Percentiles rank a stretch among this genome's conserved stretches.
These are phyloP conservation scores for Periconia sp. DNA, from an alignment of 2,329 filamentous ascomycete genomes.

Conservation along the genomic window DNA sequence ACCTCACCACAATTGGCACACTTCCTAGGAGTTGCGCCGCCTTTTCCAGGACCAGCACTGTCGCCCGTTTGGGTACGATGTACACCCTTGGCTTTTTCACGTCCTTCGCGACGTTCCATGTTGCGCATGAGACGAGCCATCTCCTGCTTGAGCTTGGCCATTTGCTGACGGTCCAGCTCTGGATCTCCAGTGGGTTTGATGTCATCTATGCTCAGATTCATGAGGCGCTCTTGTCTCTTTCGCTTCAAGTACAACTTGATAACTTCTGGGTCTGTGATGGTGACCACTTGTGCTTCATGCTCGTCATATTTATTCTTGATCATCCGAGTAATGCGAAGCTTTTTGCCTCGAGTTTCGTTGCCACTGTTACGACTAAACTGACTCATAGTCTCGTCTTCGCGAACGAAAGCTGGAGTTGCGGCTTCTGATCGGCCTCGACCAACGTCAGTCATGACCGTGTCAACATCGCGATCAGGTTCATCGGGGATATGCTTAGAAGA, in stretches of 20 bases:
- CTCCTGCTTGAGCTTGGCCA: slow-evolving; percentile 69
- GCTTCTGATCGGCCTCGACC: slow-evolving; percentile 61
- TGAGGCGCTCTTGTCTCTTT: slow-evolving; percentile 69
- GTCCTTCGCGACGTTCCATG: slow-evolving; percentile 83
- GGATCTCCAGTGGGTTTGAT: slow-evolving; percentile 66
- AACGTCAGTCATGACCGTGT: slow-evolving; percentile 47
- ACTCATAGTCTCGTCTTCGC: slow-evolving; percentile 69
- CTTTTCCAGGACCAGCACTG: slow-evolving; percentile 48
- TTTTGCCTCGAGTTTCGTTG: slow-evolving; percentile 66
- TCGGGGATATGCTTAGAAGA: slow-evolving; percentile 74
- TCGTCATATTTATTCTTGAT: slow-evolving; percentile 66
- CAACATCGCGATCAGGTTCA: slow-evolving; percentile 69
- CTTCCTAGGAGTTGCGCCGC: slow-evolving; percentile 69
- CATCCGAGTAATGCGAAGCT: slow-evolving; percentile 73
- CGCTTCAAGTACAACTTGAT: slow-evolving; percentile 86
- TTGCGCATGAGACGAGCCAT: slow-evolving; percentile 85
- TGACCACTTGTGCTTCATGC: slow-evolving; percentile 59
- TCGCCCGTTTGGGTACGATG: slow-evolving; percentile 44
- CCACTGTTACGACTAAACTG: slow-evolving; percentile 52
- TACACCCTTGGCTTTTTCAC: slow-evolving; percentile 82
- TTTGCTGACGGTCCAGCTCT: slow-evolving; percentile 65
- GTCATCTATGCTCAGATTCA: slow-evolving; percentile 70
- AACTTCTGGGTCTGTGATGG: slow-evolving; percentile 78
- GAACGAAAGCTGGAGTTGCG: slow-evolving; percentile 58
- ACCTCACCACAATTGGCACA: slow-evolving; percentile 97